Evolutionary conservation across 805 yeast species (phyloP), one percentile per base, ranked within the genome.

Genomic region (Starmerella sp.): DNA sequence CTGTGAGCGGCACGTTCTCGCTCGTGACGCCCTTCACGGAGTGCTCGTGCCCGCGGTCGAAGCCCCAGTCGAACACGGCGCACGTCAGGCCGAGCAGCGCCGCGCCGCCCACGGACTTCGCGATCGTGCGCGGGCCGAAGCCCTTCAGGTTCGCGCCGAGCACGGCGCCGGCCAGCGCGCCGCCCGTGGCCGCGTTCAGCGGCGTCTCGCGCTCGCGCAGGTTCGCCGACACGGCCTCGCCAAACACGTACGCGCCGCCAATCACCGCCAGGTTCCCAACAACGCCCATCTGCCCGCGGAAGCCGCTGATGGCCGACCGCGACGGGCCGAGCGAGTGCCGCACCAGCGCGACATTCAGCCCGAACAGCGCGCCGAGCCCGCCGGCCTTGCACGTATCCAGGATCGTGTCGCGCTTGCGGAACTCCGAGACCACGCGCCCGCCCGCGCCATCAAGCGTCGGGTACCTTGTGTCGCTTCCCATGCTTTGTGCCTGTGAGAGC

Each of bases 161-260:
- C 17, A 73, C 57, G 14, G 71, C 71, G 35, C 79, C 79, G n/a
- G 77, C 73, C 14, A 72, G 65, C n/a, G 69, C 67, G 53, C 78
- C 79, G 22, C 77, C 78, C 47, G 63, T 65, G 53, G 80, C 76
- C 17, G 79, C 76, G 67, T 82, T 83, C 71, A 78, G 70, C 14
- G 81, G 81, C 63, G 82, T 85, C 63, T 79, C 80, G 65, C 73
- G 75, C 66, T 79, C 81, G 64, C 86, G 74, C 62, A 83, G 68
- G 67, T 83, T 83, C 59, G 84, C 74, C 36, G 78, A 59, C 29
- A 78, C 72, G 44, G 77, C 67, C 32, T 72, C 70, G 8, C 68
- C 68, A 59, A 74, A 68, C 46, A 67, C 67, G 64, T 67, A 76
- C 8, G 79, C 76, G 32, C 79, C 74, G 46, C 81, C 80, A 28